These are phyloP conservation scores for Fagopyrum tataricum DNA, from an alignment of 148 eudicot species.

Conservation along the genomic window DNA sequence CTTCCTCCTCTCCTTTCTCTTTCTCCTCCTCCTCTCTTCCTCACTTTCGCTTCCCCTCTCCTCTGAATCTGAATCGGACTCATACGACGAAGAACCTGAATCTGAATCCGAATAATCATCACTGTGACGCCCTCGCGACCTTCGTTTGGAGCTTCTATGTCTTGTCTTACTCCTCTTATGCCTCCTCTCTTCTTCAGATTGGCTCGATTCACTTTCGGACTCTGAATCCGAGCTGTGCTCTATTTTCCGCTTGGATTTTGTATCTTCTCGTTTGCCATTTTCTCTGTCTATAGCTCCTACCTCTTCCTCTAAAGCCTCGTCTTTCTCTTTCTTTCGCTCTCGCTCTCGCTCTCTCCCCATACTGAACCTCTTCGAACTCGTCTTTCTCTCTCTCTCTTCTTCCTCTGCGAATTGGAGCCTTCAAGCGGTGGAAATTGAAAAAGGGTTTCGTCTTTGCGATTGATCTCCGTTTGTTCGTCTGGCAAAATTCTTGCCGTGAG, in stretches of 20 bases:
- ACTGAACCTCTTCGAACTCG: constrained; percentile 1
- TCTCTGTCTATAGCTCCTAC: background rate
- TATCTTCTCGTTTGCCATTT: constrained; percentile 5
- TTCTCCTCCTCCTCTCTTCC: constrained; percentile 25
- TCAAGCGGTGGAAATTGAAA: background rate
- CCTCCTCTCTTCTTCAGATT: constrained; percentile 23
- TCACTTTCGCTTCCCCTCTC: constrained; percentile 30
- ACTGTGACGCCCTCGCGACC: constrained; percentile 28
- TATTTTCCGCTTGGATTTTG: constrained; percentile 26
- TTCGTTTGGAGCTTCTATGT: constrained; percentile 25
- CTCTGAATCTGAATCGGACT: constrained; percentile 31
- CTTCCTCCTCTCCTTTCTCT: constrained; percentile 14
- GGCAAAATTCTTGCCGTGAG: background rate
- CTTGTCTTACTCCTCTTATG: constrained; percentile 20
- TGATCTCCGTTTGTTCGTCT: background rate
- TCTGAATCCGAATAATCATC: constrained; percentile 35
- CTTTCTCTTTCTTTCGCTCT: constrained; percentile 21
- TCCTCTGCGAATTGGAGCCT: background rate
- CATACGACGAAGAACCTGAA: constrained; percentile 23
- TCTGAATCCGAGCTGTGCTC: constrained; percentile 15
- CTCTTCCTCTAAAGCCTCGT: constrained; percentile 8
- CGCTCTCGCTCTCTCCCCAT: constrained; percentile 30
- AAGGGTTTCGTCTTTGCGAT: constrained; percentile 8
- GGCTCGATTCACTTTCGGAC: constrained; percentile 20
- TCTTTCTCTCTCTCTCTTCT: background rate